Evolutionary conservation across 768 basidiomycete species (phyloP), one percentile per base, ranked within the genome.

Genomic region (Panaeolus cyanescens): DNA sequence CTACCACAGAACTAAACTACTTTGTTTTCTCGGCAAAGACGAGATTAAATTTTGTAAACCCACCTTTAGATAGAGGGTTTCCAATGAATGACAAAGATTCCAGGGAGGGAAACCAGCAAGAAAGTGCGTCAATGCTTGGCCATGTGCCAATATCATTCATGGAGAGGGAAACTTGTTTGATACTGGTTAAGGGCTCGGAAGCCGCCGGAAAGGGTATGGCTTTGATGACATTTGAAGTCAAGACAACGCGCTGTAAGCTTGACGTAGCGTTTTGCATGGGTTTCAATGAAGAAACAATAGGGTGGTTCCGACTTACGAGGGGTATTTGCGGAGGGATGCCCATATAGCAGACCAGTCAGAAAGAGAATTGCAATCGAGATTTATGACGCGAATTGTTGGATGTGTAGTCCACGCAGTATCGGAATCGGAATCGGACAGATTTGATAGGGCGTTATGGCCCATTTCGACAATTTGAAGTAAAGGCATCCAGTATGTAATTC

Each of bases 281-380:
- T 57, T 36, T 33, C 56, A 39, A 56, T 62, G 32, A 57, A 54
- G 55, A 54, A 58, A 62, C 58, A 45, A 62, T 45, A 59, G 56
- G 45, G 54, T 62, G 64, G 65, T 50, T 61, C 33, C 37, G 53
- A 76, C 78, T 64, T 76, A 90, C 90, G 69, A 73, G 5, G 76
- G 65, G 67, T 84, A 83, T 25, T 72, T 67, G 13, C 64, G 64
- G 40, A 90, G 64, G 30, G 85, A 78, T 32, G 72, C 60, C 62
- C 77, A 82, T 8, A 83, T 75, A 55, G 80, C 71, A 36, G 62
- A 60, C 90, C 91, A 93, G 67, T 86, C 77, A 9, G 68, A 64
- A 55, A 89, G 81, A 22, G 73, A 57, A 76, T 95, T 95, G 59
- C 80, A 79, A 67, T 93, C 91, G 37, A 95, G 75, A 72, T 94